Evolutionary conservation across 2,329 filamentous ascomycete genomes (phyloP).

Genomic region (Westerdykella ornata): DNA sequence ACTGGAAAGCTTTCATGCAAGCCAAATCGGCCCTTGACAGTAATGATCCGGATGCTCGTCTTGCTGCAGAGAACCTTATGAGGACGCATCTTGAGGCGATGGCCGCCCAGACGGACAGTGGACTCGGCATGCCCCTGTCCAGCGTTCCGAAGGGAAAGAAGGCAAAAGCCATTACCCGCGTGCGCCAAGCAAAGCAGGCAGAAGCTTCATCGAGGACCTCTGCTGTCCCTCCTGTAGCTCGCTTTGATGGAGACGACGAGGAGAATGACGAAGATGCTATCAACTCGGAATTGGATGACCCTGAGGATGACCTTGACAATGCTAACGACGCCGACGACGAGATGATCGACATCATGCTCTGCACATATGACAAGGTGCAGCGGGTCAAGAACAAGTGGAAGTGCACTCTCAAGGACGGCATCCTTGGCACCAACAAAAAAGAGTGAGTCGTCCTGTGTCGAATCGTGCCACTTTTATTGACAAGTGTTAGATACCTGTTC

Average conservation of each 20-base stretch:
- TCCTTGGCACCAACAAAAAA: constrained; percentile 85
- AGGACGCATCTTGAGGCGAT: constrained; percentile 60
- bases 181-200: constrained; percentile 51
- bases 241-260: constrained; percentile 52
- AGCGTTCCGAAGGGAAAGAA: constrained; percentile 45
- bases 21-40: constrained; percentile 51
- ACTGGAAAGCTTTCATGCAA: constrained; percentile 54
- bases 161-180: constrained; percentile 34
- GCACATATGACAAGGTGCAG: constrained; percentile 99
- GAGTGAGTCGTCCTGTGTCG: constrained; percentile 52
- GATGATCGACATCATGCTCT: constrained; percentile 87
- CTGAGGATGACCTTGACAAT: constrained; percentile 74
- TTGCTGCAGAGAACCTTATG: constrained; percentile 62
- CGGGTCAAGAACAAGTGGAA: constrained; percentile 97
- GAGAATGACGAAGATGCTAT: constrained; percentile 82
- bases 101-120: constrained; percentile 65
- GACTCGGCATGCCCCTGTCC: constrained; percentile 66
- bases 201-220: constrained; percentile 18
- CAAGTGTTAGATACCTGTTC: constrained; percentile 68
- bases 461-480: constrained; percentile 6
- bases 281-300: constrained; percentile 95
- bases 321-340: constrained; percentile 83
- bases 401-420: constrained; percentile 95
- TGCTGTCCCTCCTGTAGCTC: constrained; percentile 30
- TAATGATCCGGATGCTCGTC: constrained; percentile 34